Conservation (phyloP, 441 rosid genomes). For the Mallotus repandus region DNA sequence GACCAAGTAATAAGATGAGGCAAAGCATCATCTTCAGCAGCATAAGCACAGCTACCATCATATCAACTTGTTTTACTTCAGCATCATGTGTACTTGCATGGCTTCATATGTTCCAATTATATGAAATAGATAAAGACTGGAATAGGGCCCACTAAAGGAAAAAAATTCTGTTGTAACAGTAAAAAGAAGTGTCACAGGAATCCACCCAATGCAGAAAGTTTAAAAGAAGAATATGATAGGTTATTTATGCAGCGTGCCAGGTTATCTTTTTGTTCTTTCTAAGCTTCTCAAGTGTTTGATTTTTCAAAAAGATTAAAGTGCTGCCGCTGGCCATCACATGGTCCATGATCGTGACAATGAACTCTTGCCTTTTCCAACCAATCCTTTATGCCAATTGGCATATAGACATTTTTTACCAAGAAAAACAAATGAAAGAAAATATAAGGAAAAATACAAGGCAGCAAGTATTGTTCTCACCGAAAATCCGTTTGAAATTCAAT, state of each 20-base stretch:
- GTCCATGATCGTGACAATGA: constrained; percentile 8
- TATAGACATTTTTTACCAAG: background rate
- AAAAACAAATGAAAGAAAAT: background rate
- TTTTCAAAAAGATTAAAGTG: constrained; percentile 23
- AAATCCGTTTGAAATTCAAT: background rate
- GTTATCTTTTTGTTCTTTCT: constrained; percentile 40
- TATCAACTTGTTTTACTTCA: background rate
- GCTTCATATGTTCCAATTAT: background rate
- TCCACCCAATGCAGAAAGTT: constrained; percentile 4
- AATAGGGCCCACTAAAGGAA: constrained; percentile 18
- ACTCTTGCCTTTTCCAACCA: background rate
- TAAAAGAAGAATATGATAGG: constrained; percentile 16
- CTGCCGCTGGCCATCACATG: constrained; percentile 16
- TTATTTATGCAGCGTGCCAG: constrained; percentile 24
- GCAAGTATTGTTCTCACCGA: background rate
- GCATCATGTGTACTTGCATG: background rate
- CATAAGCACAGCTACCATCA: constrained; percentile 22
- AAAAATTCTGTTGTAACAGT: no score
- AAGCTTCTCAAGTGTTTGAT: constrained; percentile 20
- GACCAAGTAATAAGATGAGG: constrained; percentile 21
- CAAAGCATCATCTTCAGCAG: constrained; percentile 21
- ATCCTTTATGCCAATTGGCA: no score
- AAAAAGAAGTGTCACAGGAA: constrained; percentile 6
- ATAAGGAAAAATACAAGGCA: background rate
- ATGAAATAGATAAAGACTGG: constrained; percentile 10